Evolutionary conservation across 495 filamentous ascomycete species (phyloP).

Genomic region (Melanomma pulvis-pyrius): DNA sequence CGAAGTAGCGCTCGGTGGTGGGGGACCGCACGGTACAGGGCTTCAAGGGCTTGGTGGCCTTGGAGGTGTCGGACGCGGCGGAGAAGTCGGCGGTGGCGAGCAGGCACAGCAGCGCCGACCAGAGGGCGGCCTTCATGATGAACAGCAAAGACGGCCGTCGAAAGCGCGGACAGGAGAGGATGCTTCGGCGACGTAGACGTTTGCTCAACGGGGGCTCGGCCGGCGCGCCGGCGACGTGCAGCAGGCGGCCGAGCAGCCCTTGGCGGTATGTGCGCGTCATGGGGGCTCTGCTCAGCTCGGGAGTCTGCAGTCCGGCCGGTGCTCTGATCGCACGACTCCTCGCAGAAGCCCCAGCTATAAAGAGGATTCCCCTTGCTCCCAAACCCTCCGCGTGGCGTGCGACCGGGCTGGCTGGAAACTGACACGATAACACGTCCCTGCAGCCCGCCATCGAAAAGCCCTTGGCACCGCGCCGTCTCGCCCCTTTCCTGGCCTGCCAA

Average conservation of each 20-base stretch:
- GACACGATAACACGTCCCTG: too few species aligned
- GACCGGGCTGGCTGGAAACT: background rate
- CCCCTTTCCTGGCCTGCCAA: conserved; percentile 2
- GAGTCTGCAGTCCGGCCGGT: background rate
- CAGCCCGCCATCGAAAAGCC: background rate
- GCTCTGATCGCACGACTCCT: conserved; percentile 11
- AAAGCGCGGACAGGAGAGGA: conserved; percentile 6
- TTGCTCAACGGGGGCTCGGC: background rate
- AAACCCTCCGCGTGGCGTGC: background rate
- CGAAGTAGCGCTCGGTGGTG: conserved; percentile 80
- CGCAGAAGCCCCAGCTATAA: background rate
- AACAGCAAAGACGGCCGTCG: background rate
- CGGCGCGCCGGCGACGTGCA: background rate
- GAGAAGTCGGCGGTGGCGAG: conserved; percentile 42
- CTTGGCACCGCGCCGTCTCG: background rate
- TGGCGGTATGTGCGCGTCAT: conserved; percentile 12
- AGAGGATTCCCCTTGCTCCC: background rate
- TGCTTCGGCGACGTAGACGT: background rate
- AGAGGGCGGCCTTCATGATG: conserved; percentile 23
- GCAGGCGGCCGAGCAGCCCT: background rate
- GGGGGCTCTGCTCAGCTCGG: background rate
- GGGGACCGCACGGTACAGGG: conserved; percentile 82
- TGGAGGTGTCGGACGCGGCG: conserved; percentile 43
- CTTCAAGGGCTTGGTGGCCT: conserved; percentile 45
- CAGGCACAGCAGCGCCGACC: conserved; percentile 39